These are phyloP conservation scores for Apiospora marii DNA, from an alignment of 2,329 filamentous ascomycete species.

Conservation along the genomic window DNA sequence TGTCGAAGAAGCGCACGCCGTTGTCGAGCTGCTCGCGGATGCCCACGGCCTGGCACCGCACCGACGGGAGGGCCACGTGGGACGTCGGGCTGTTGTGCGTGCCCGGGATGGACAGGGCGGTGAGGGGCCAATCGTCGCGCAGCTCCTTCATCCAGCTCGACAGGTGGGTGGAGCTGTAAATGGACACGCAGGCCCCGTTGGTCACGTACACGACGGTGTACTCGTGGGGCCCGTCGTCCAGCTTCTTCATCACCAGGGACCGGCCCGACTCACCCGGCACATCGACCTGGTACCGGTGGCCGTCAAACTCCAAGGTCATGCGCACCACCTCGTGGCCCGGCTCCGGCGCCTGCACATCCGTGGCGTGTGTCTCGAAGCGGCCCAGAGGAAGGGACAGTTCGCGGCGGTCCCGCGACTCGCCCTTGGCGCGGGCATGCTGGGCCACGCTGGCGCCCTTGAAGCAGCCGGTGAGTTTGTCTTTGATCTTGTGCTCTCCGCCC, in stretches of 20 bases:
- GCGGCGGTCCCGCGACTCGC: slow-evolving; percentile 66
- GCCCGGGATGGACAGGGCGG: slow-evolving; percentile 87
- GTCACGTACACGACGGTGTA: slow-evolving; percentile 72
- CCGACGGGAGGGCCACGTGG: slow-evolving; percentile 85
- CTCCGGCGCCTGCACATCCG: slow-evolving; percentile 67
- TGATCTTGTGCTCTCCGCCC: slow-evolving; percentile 50
- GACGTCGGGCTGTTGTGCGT: slow-evolving; percentile 94
- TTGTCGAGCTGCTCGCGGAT: slow-evolving; percentile 82
- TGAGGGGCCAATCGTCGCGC: slow-evolving; percentile 74
- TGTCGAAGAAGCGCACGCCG: slow-evolving; percentile 93
- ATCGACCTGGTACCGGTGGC: slow-evolving; percentile 75
- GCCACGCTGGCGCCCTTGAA: slow-evolving; percentile 51
- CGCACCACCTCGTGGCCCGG: slow-evolving; percentile 72
- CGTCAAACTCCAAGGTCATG: slow-evolving; percentile 73
- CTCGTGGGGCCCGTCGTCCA: slow-evolving; percentile 59
- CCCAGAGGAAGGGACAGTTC: slow-evolving; percentile 70
- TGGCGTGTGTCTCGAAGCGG: slow-evolving; percentile 72
- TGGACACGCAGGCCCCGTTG: slow-evolving; percentile 60
- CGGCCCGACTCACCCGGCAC: slow-evolving; percentile 68
- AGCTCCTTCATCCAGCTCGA: slow-evolving; percentile 83
- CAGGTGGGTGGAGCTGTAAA: slow-evolving; percentile 77
- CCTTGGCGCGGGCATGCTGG: slow-evolving; percentile 54
- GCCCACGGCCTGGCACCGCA: slow-evolving; percentile 87
- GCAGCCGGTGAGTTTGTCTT: slow-evolving; percentile 51
- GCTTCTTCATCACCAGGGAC: slow-evolving; percentile 66